Evolutionary conservation across 164 flowering plant genomes (phyloP), one percentile per base, ranked within the genome.

Genomic region (Vitis rotundifolia): DNA sequence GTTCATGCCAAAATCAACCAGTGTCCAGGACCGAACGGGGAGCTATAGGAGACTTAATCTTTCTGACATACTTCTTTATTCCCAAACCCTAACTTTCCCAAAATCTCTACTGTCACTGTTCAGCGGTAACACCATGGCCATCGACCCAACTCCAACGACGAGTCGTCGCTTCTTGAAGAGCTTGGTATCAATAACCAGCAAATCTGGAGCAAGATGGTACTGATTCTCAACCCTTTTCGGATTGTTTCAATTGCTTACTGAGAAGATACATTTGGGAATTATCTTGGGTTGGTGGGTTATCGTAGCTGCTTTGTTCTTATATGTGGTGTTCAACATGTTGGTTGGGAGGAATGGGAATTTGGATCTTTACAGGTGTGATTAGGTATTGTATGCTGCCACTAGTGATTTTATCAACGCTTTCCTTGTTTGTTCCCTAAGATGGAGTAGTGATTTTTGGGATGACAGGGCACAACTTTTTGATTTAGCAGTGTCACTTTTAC

Each of bases 231-330:
- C 61, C 98, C 97, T 0, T 68, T 91, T 94, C 62, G 92, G 95
- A 11, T 71, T 92, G 19, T 94, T 94, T 70, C 97, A 94, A 73
- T 73, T 94, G 44, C 91, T 94, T 47, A 91, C 91, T 12, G 97
- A 97, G 22, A 92, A 94, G 79, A 74, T 94, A 37, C 97, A 92
- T 61, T 94, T 94, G 58, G 97, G 97, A 48, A 85, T 91, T 19
- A 86, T 92, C 15, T 73, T 94, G 57, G 98, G 98, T 1, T 94
- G 97, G 98, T 94, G 97, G 98, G 85, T 91, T 54, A 84, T 88
- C 0, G 85, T 88, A 15, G 80, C 97, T 2, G 77, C 97, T 2
- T 70, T 91, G 55, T 92, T 94, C 67, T 63, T 94, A 13, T 92
- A 92, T 63, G 86, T 82, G 0, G 92, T 92, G 3, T 88, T 88